Conservation (phyloP, 192 early-diverging fungal species). For the Backusella sp. region DNA sequence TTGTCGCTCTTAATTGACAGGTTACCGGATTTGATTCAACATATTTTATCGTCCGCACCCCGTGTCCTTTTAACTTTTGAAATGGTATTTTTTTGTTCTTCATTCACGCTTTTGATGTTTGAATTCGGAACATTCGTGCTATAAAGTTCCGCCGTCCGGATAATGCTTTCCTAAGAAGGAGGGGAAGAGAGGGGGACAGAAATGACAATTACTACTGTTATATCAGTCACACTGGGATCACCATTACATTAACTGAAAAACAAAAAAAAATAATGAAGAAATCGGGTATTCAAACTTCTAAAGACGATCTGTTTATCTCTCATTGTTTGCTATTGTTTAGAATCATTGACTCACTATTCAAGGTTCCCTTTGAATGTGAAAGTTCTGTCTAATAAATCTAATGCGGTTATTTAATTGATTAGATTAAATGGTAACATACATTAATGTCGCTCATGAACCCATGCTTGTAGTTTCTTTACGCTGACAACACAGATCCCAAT, state of each 20-base stretch:
- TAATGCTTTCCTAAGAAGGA: background rate
- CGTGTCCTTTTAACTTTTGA: background rate
- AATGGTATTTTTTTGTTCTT: conserved; percentile 3
- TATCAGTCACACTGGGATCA: background rate
- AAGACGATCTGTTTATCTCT: background rate
- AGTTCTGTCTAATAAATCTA: background rate
- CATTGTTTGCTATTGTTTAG: background rate
- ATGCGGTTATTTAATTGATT: background rate
- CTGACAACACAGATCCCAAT: background rate
- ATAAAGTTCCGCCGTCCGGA: conserved; percentile 2
- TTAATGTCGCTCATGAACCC: background rate
- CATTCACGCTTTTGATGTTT: background rate
- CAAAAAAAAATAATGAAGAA: background rate
- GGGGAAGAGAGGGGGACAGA: background rate
- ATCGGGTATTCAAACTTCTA: background rate
- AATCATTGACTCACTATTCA: background rate
- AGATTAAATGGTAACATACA: background rate
- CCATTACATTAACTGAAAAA: background rate
- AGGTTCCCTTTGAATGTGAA: background rate
- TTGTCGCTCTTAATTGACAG: conserved; percentile 18
- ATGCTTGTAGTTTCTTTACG: background rate
- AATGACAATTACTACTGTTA: background rate
- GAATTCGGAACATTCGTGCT: background rate
- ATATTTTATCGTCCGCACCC: background rate
- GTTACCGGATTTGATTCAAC: conserved; percentile 13